Evolutionary conservation across 345 rosid genomes (phyloP).

Genomic region (Excoecaria agallocha): DNA sequence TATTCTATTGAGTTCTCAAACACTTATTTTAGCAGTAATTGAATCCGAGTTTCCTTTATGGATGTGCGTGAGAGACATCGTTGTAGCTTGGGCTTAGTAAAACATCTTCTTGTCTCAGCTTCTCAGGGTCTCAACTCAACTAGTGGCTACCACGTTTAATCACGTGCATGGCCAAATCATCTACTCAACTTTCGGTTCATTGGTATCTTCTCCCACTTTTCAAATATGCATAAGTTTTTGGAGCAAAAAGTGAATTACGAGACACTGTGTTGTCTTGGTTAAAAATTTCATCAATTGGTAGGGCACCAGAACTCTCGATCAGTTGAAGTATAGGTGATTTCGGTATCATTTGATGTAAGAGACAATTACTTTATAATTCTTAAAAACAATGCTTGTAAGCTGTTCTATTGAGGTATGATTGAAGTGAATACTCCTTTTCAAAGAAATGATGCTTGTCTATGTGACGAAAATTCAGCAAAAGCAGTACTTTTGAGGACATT

Average conservation of each 20-base stretch:
- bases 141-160: conserved; percentile 25
- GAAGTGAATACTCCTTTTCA: not conserved
- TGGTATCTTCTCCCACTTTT: conserved; percentile 8
- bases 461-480: conserved; percentile 8
- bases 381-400: not conserved
- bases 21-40: too few relatives aligned
- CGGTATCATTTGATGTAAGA: too few relatives aligned
- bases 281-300: too few relatives aligned
- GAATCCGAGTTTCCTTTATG: too few relatives aligned
- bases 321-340: too few relatives aligned
- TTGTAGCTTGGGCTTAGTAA: conserved; percentile 1
- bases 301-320: too few relatives aligned
- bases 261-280: too few relatives aligned
- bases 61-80: conserved; percentile 14
- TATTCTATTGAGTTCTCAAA: too few relatives aligned
- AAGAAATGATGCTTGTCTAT: not conserved
- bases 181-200: not conserved
- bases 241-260: not conserved
- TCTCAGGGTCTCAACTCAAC: not conserved
- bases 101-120: conserved; percentile 1
- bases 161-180: conserved; percentile 26
- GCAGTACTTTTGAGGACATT: conserved; percentile 13
- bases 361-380: not conserved
- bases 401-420: conserved; percentile 10
- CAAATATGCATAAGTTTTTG: not conserved